Conservation (phyloP, 2,329 filamentous ascomycete genomes). For the Arthrobotrys musiformis region DNA sequence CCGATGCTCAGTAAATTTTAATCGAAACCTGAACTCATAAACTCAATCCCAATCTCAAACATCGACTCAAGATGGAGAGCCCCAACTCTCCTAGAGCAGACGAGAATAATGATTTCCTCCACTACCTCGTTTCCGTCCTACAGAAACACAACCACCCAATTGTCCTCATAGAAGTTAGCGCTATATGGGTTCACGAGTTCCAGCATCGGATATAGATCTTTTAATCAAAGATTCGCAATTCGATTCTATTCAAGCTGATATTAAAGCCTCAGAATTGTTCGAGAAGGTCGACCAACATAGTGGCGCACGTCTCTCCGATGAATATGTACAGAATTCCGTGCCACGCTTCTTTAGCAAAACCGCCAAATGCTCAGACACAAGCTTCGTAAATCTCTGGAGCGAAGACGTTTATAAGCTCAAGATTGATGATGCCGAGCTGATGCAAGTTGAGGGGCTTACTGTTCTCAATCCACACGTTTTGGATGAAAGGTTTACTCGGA, state of each 20-base stretch:
- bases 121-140: not conserved
- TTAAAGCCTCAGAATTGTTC: not conserved
- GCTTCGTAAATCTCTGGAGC: not conserved
- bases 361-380: not conserved
- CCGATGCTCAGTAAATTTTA: too few species aligned
- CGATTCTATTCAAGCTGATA: conserved; percentile 3
- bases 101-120: not conserved
- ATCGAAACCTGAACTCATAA: too few species aligned
- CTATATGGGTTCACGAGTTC: conserved; percentile 4
- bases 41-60: not conserved
- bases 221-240: conserved; percentile 3
- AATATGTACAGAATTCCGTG: not conserved
- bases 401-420: conserved; percentile 1
- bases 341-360: not conserved
- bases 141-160: not conserved
- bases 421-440: conserved; percentile 8
- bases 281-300: not conserved
- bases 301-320: not conserved
- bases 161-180: not conserved
- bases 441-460: not conserved
- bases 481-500: conserved; percentile 1
- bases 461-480: conserved; percentile 2
- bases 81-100: not conserved
- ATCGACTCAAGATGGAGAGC: not conserved
- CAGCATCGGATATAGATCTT: not conserved